A percentile compares a stretch with the other conserved stretches of the same genome.
phyloP scores from a whole-genome alignment of 441 rosid genomes.

The Pelargonium myrrhifolium region DNA sequence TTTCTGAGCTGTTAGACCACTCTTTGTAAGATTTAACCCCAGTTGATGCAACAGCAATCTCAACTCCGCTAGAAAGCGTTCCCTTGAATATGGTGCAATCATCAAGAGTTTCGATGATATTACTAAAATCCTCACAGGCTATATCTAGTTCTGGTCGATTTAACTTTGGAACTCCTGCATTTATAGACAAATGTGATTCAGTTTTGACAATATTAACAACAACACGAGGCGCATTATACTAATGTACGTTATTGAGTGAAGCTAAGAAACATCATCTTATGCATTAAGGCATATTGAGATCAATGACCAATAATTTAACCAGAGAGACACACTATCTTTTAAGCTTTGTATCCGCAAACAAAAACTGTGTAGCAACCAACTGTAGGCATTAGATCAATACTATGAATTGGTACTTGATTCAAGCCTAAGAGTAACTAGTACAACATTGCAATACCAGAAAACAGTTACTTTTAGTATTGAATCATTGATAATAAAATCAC shows the following conservation, averaged over 20 bases:
- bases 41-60: conserved; percentile 69
- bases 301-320: too few relatives aligned
- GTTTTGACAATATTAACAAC: background rate
- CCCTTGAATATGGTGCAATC: conserved; percentile 63
- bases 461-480: too few relatives aligned
- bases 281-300: too few relatives aligned
- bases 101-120: conserved; percentile 44
- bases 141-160: conserved; percentile 73
- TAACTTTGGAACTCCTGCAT: conserved; percentile 84
- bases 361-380: background rate
- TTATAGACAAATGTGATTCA: background rate
- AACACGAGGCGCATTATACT: background rate
- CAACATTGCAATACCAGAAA: background rate
- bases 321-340: too few relatives aligned
- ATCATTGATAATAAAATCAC: conserved; percentile 23
- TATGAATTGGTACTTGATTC: background rate
- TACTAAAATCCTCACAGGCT: conserved; percentile 93
- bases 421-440: too few relatives aligned
- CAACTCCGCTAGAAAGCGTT: conserved; percentile 83
- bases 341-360: too few relatives aligned
- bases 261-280: too few relatives aligned
- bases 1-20: conserved; percentile 54
- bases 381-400: background rate
- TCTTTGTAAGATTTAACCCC: conserved; percentile 35
- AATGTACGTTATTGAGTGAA: background rate